Evolutionary conservation across 108 stramenopile species (phyloP).

Genomic region (Fragilariopsis cylindrus): DNA sequence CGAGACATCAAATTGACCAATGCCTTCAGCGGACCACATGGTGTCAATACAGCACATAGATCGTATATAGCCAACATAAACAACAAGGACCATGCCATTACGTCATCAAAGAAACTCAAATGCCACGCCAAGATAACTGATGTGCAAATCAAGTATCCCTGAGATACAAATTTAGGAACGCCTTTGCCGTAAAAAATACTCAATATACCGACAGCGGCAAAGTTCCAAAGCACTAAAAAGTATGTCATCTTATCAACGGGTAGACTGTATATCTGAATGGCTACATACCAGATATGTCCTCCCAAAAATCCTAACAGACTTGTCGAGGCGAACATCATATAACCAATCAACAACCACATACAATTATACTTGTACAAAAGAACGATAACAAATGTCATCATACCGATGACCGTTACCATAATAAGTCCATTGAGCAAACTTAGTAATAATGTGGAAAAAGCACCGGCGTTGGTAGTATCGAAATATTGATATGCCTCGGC

Average conservation of each 20-base stretch:
- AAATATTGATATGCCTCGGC: conserved; percentile 70
- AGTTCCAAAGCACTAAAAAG: conserved; percentile 82
- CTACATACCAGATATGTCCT: conserved; percentile 62
- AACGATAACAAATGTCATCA: conserved; percentile 93
- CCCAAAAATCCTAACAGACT: conserved; percentile 86
- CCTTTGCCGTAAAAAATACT: conserved; percentile 93
- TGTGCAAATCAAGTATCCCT: conserved; percentile 88
- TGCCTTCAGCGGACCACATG: conserved; percentile 90
- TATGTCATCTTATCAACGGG: conserved; percentile 90
- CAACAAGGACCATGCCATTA: conserved; percentile 93
- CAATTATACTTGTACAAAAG: conserved; percentile 87
- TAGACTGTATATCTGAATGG: conserved; percentile 83
- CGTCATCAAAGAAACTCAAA: conserved; percentile 88
- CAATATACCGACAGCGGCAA: conserved; percentile 89
- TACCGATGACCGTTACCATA: conserved; percentile 84
- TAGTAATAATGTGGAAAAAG: conserved; percentile 59
- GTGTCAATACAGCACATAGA: conserved; percentile 95
- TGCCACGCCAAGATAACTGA: conserved; percentile 97
- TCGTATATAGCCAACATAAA: conserved; percentile 96
- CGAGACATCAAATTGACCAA: conserved; percentile 90
- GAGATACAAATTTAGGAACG: conserved; percentile 84
- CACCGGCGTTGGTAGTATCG: conserved; percentile 49
- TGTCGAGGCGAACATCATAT: conserved; percentile 88
- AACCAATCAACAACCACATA: conserved; percentile 87
- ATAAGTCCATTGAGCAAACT: conserved; percentile 92